Conservation (phyloP, 495 filamentous ascomycete genomes). For the Glarea lozoyensis region DNA sequence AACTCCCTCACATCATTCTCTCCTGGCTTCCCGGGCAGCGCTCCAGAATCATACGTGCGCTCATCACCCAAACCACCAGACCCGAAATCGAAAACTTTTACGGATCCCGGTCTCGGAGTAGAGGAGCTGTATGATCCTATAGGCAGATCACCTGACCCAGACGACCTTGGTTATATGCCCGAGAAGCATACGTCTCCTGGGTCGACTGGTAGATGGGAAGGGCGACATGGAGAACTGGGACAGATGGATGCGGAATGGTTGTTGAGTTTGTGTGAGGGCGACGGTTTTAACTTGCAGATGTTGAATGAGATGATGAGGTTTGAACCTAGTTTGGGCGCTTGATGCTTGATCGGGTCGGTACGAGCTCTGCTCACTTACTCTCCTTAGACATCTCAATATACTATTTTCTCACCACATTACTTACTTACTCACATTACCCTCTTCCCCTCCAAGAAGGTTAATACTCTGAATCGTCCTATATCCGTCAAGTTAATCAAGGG, state of each 20-base stretch:
- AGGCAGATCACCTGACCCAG: not conserved
- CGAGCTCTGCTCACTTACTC: too few species aligned
- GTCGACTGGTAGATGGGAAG: constrained; percentile 11
- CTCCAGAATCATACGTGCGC: constrained; percentile 15
- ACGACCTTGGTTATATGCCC: constrained; percentile 15
- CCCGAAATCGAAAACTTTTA: too few species aligned
- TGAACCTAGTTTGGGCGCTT: constrained; percentile 18
- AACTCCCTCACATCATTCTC: not conserved
- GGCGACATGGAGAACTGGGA: constrained; percentile 13
- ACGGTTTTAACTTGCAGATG: constrained; percentile 16
- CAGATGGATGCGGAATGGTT: constrained; percentile 21
- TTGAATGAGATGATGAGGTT: constrained; percentile 22
- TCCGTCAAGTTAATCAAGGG: too few species aligned
- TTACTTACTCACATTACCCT: too few species aligned
- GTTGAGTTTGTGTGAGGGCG: constrained; percentile 17
- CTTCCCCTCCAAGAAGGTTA: too few species aligned
- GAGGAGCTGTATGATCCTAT: not conserved
- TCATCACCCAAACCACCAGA: constrained; percentile 6
- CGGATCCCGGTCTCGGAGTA: not conserved
- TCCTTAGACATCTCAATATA: too few species aligned
- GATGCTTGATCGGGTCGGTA: not conserved
- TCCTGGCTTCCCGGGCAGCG: constrained; percentile 8
- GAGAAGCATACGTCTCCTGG: constrained; percentile 7
- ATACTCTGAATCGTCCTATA: too few species aligned
- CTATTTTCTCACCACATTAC: too few species aligned